These are phyloP conservation scores for Botrytis elliptica DNA, from an alignment of 2,329 filamentous ascomycete genomes.

Conservation along the genomic window DNA sequence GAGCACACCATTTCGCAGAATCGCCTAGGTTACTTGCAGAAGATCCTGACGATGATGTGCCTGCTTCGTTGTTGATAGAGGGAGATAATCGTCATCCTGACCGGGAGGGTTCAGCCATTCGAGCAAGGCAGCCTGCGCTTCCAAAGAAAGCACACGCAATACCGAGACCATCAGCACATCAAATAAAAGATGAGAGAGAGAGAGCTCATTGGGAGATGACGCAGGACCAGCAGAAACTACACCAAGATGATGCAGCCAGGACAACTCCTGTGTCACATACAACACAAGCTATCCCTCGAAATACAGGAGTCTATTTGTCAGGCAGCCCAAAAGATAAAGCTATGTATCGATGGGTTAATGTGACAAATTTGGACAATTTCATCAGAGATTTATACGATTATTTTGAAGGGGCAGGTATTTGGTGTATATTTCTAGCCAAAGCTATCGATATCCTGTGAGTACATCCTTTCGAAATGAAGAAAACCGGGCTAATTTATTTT, in stretches of 20 bases:
- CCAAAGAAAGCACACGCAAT: constrained; percentile 36
- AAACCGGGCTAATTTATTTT: constrained; percentile 22
- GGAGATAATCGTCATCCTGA: constrained; percentile 41
- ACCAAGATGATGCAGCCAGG: constrained; percentile 41
- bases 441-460: constrained; percentile 57
- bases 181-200: constrained; percentile 38
- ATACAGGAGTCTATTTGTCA: constrained; percentile 45
- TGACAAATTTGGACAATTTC: constrained; percentile 68
- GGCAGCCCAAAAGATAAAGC: constrained; percentile 64
- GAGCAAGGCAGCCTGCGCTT: constrained; percentile 23
- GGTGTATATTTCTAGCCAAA: constrained; percentile 62
- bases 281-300: constrained; percentile 47
- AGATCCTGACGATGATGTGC: constrained; percentile 53
- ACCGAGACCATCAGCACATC: constrained; percentile 46
- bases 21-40: constrained; percentile 39
- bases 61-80: constrained; percentile 62
- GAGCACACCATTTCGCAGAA: constrained; percentile 34
- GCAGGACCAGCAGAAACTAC: constrained; percentile 51
- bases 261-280: constrained; percentile 12
- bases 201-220: constrained; percentile 54
- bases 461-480: constrained; percentile 19
- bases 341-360: constrained; percentile 72
- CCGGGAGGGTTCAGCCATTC: constrained; percentile 32
- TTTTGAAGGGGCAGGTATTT: constrained; percentile 65
- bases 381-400: constrained; percentile 68